Evolutionary conservation across 179 eudicot genomes (phyloP).

Genomic region (Heliamphora pulchella): DNA sequence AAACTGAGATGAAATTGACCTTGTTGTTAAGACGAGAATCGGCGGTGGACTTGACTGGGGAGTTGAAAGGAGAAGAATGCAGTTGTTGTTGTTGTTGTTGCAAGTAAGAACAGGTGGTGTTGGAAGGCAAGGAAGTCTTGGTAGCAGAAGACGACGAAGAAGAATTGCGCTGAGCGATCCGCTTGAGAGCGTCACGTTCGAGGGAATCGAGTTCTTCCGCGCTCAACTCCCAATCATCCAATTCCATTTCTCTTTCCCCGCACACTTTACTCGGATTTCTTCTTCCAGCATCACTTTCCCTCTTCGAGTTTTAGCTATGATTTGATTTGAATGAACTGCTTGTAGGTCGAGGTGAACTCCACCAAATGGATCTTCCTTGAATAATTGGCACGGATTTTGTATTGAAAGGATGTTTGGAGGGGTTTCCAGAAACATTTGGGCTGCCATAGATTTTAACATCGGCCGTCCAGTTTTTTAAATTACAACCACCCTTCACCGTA

Average conservation of each 20-base stretch:
- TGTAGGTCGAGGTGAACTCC: too few species aligned
- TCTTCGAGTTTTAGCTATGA: too few species aligned
- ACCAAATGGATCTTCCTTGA: too few species aligned
- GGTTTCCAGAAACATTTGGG: too few species aligned
- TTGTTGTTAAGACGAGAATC: conserved; percentile 10
- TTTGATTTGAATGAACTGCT: too few species aligned
- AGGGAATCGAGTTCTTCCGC: conserved; percentile 58
- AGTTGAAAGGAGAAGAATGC: neutral
- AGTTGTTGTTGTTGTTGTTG: conserved; percentile 15
- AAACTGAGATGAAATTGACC: conserved; percentile 17
- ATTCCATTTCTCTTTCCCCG: conserved; percentile 18
- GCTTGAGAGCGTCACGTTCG: conserved; percentile 61
- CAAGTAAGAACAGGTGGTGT: conserved; percentile 10
- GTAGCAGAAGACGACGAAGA: conserved; percentile 23
- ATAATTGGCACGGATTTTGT: too few species aligned
- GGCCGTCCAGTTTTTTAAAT: too few species aligned
- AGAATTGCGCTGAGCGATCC: conserved; percentile 55
- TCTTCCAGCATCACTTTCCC: neutral
- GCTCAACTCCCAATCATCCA: conserved; percentile 66
- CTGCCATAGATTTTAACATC: too few species aligned
- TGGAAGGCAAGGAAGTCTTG: conserved; percentile 13
- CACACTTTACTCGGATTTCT: neutral
- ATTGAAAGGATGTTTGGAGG: too few species aligned
- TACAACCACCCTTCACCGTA: too few species aligned
- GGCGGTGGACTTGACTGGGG: conserved; percentile 18